Percentiles rank a stretch among this genome's conserved stretches.
Evolutionary conservation across 169 alveolate species (phyloP).

Genomic region (Cryptosporidium ubiquitum): DNA sequence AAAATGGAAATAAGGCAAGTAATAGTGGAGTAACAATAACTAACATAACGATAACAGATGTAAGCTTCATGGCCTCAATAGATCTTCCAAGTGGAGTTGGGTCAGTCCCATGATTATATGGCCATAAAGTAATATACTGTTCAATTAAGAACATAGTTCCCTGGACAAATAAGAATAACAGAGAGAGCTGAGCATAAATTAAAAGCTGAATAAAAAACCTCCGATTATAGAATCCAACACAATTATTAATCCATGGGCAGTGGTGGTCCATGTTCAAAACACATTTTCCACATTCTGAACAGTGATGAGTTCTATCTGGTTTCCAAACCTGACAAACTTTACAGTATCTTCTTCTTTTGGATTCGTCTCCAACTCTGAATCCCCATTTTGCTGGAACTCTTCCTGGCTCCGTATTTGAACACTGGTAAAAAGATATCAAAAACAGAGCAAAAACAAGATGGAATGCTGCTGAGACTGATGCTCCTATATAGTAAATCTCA

Average conservation of each 20-base stretch:
- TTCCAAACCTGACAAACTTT: constrained; percentile 96
- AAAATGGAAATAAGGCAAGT: constrained; percentile 86
- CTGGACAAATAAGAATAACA: constrained; percentile 72
- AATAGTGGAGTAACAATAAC: constrained; percentile 79
- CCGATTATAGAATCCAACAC: constrained; percentile 96
- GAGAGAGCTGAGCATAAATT: constrained; percentile 85
- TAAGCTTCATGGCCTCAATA: constrained; percentile 60
- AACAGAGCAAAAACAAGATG: constrained; percentile 53
- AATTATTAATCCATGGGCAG: constrained; percentile 98
- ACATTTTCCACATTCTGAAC: constrained; percentile 96
- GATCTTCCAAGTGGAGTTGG: constrained; percentile 72
- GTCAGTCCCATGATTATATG: constrained; percentile 46
- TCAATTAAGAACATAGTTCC: constrained; percentile 49
- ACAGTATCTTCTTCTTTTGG: constrained; percentile 94
- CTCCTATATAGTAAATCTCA: constrained; percentile 62
- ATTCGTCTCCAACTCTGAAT: constrained; percentile 96
- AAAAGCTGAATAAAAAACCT: constrained; percentile 94
- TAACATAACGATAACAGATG: constrained; percentile 74
- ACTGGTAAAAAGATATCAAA: constrained; percentile 77
- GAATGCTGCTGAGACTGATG: constrained; percentile 47
- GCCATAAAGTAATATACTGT: constrained; percentile 64
- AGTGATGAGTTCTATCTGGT: constrained; percentile 98
- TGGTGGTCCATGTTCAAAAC: constrained; percentile 98
- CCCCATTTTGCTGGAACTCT: constrained; percentile 96
- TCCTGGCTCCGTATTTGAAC: constrained; percentile 95